Conservation (phyloP, 495 filamentous ascomycete species). For the Podospora sp. region DNA sequence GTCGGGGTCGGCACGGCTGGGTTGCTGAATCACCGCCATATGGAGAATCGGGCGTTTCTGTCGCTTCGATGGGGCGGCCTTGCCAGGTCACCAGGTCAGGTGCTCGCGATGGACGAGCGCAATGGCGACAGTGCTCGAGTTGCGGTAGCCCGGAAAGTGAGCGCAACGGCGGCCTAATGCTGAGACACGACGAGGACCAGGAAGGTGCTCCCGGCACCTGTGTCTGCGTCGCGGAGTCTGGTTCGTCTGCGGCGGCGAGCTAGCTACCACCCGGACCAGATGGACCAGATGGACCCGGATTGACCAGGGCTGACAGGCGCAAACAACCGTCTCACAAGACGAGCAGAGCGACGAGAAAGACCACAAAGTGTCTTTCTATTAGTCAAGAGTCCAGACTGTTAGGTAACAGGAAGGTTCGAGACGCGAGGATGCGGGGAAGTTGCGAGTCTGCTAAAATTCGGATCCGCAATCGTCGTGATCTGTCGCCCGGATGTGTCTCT, state of each 20-base stretch:
- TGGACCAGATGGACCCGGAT: conserved; percentile 4
- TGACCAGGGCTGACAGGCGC: conserved; percentile 13
- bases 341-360: conserved; percentile 21
- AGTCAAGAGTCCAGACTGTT: conserved; percentile 50
- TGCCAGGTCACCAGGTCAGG: conserved; percentile 30
- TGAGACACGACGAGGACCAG: conserved; percentile 11
- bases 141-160: conserved; percentile 5
- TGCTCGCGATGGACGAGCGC: conserved; percentile 29
- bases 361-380: conserved; percentile 46
- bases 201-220: conserved; percentile 20
- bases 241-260: background rate
- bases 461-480: conserved; percentile 31
- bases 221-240: conserved; percentile 2
- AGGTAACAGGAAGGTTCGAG: conserved; percentile 50
- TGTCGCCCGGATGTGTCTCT: conserved; percentile 12
- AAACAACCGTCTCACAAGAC: conserved; percentile 31
- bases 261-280: conserved; percentile 2
- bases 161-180: background rate
- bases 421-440: conserved; percentile 49
- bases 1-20: conserved; percentile 18
- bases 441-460: conserved; percentile 26
- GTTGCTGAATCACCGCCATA: conserved; percentile 33
- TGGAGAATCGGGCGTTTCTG: conserved; percentile 24
- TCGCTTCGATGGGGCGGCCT: conserved; percentile 10
- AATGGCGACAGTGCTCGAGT: conserved; percentile 30